Evolutionary conservation across 257 asterid genomes (phyloP).

Genomic region (Verbena officinalis): DNA sequence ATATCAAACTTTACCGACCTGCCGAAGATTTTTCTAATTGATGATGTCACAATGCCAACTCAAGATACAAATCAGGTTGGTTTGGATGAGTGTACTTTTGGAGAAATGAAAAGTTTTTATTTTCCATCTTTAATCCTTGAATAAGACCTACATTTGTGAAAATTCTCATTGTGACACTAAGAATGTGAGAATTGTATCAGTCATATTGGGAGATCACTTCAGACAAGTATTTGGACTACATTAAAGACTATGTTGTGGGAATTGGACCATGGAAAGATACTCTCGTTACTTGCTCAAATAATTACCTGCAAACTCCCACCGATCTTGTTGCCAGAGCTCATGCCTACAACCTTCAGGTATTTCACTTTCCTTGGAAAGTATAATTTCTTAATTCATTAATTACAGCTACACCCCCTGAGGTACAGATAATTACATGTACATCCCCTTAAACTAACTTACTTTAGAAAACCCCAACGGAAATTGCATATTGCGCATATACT

Average conservation of each 20-base stretch:
- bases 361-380: neutral
- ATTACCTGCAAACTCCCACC: slow-evolving; percentile 61
- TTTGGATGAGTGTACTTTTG: neutral
- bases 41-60: slow-evolving; percentile 52
- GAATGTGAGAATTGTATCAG: slow-evolving; percentile 45
- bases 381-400: too few relatives aligned
- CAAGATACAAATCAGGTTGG: slow-evolving; percentile 93
- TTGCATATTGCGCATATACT: too few relatives aligned
- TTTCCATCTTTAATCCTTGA: neutral
- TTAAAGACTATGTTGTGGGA: slow-evolving; percentile 86
- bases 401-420: too few relatives aligned
- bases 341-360: slow-evolving; percentile 88
- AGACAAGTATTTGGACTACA: slow-evolving; percentile 75
- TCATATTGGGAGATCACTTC: slow-evolving; percentile 89
- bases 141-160: neutral
- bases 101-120: neutral
- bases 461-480: too few relatives aligned
- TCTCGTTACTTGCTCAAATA: slow-evolving; percentile 47
- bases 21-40: slow-evolving; percentile 82
- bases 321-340: slow-evolving; percentile 95
- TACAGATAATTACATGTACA: too few relatives aligned
- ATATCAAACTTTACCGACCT: slow-evolving; percentile 74
- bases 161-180: slow-evolving; percentile 19
- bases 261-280: slow-evolving; percentile 98
- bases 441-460: too few relatives aligned